Percentiles rank a stretch among this genome's conserved stretches.
phyloP scores from a whole-genome alignment of 1,284 basidiomycete genomes.

The Ustilago nuda region DNA sequence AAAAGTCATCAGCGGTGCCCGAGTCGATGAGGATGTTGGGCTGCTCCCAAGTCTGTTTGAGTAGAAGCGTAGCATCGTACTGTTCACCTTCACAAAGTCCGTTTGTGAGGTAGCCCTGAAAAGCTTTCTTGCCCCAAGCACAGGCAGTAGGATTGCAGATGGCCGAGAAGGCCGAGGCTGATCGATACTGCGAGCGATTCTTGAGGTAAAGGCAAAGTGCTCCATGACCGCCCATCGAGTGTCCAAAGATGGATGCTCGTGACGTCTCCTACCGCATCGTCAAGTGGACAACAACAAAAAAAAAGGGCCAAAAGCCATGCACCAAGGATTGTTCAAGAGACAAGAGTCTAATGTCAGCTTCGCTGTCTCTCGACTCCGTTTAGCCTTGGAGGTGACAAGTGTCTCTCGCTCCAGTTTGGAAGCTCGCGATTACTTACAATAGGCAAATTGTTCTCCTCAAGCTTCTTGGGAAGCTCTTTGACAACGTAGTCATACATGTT shows the following conservation, averaged over 20 bases:
- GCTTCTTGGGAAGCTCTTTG: constrained; percentile 53
- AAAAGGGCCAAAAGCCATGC: too few relatives aligned
- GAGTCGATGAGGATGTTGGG: constrained; percentile 59
- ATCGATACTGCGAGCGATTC: constrained; percentile 77
- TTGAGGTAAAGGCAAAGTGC: constrained; percentile 90
- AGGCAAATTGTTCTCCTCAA: constrained; percentile 44
- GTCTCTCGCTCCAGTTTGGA: background rate
- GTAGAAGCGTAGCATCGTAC: constrained; percentile 89
- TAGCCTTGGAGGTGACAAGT: background rate
- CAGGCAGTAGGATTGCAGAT: constrained; percentile 88
- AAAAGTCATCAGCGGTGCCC: constrained; percentile 86
- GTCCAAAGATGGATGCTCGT: constrained; percentile 59
- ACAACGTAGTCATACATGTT: constrained; percentile 64
- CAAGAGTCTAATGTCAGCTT: background rate
- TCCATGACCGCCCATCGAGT: constrained; percentile 93
- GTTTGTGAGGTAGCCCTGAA: constrained; percentile 81
- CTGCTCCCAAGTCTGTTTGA: constrained; percentile 75
- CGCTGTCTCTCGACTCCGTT: background rate
- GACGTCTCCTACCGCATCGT: constrained; percentile 29
- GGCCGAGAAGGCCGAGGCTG: constrained; percentile 92
- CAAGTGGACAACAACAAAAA: too few relatives aligned
- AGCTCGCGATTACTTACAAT: constrained; percentile 41
- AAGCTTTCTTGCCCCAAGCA: constrained; percentile 93
- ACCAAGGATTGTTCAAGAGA: background rate
- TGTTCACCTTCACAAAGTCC: constrained; percentile 81